phyloP scores from a whole-genome alignment of 2,329 filamentous ascomycete genomes.

The Aspergillus puulaauensis region DNA sequence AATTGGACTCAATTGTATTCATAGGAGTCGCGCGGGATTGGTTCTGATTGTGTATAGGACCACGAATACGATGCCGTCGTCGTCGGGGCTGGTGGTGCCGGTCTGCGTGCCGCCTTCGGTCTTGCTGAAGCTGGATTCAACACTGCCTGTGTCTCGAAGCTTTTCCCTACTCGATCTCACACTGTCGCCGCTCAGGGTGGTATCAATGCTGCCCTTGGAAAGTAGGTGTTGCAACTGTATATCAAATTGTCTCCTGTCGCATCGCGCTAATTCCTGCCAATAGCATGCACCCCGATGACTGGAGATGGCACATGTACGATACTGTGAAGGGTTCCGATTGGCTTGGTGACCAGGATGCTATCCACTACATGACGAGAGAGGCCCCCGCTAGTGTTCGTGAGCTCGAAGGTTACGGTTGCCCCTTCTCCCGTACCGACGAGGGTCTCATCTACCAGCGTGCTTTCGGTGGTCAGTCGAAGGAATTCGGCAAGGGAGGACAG shows the following conservation, averaged over 20 bases:
- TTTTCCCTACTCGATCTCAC: slow-evolving; percentile 64
- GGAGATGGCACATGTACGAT: slow-evolving; percentile 99
- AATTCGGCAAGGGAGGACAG: slow-evolving; percentile 95
- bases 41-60: slow-evolving; percentile 57
- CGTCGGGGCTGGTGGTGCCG: slow-evolving; percentile 64
- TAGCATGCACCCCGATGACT: slow-evolving; percentile 98
- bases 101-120: slow-evolving; percentile 63
- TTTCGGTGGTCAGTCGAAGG: slow-evolving; percentile 94
- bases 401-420: slow-evolving; percentile 95
- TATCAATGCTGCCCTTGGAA: slow-evolving; percentile 52
- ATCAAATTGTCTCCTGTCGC: not conserved
- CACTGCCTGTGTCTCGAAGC: slow-evolving; percentile 64
- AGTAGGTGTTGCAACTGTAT: slow-evolving; percentile 29
- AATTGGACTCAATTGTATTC: not conserved
- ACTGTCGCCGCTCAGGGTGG: slow-evolving; percentile 68
- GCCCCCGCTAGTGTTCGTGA: slow-evolving; percentile 89
- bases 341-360: slow-evolving; percentile 95
- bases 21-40: not conserved
- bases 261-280: slow-evolving; percentile 19
- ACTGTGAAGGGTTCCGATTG: slow-evolving; percentile 97
- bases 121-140: slow-evolving; percentile 64
- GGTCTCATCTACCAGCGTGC: slow-evolving; percentile 98
- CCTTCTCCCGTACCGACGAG: slow-evolving; percentile 88
- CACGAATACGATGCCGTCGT: slow-evolving; percentile 99
- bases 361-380: slow-evolving; percentile 98